A percentile compares a stretch with the other conserved stretches of the same genome.
These are phyloP conservation scores for Przewalskia tangutica DNA, from an alignment of 257 asterid genomes.

Conservation along the genomic window DNA sequence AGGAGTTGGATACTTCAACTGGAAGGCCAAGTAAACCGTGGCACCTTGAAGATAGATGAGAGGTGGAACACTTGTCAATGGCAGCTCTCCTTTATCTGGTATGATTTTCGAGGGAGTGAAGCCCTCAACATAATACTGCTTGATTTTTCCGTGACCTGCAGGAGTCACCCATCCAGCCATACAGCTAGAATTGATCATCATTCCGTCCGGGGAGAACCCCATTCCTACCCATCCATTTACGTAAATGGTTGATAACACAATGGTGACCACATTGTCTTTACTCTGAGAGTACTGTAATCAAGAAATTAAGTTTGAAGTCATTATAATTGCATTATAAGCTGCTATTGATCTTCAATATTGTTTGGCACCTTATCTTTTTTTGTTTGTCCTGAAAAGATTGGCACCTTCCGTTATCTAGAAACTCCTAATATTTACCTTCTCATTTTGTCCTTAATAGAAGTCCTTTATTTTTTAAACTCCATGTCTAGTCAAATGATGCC, in stretches of 20 bases:
- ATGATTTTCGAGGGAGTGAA: constrained; percentile 53
- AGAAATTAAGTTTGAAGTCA: background rate
- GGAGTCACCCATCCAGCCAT: constrained; percentile 76
- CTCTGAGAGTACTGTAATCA: constrained; percentile 61
- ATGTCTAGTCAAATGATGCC: background rate
- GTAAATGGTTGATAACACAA: constrained; percentile 66
- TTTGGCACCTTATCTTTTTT: background rate
- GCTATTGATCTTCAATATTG: background rate
- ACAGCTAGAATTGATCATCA: constrained; percentile 83
- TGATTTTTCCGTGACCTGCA: constrained; percentile 65
- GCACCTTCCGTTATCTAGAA: background rate
- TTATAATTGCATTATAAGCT: background rate
- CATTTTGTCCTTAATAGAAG: background rate
- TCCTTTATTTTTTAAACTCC: background rate
- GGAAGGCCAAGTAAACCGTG: constrained; percentile 69
- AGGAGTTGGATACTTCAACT: constrained; percentile 45
- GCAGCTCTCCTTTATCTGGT: constrained; percentile 62
- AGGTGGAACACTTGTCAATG: constrained; percentile 68
- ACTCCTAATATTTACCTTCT: background rate
- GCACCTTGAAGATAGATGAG: constrained; percentile 52
- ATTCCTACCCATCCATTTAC: constrained; percentile 94
- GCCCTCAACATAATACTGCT: constrained; percentile 59
- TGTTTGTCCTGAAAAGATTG: background rate
- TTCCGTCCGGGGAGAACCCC: constrained; percentile 71
- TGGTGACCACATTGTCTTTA: constrained; percentile 48